Percentiles rank a stretch among this genome's conserved stretches.
phyloP scores from a whole-genome alignment of 1,284 basidiomycete genomes.

The Exsudoporus floridanus region DNA sequence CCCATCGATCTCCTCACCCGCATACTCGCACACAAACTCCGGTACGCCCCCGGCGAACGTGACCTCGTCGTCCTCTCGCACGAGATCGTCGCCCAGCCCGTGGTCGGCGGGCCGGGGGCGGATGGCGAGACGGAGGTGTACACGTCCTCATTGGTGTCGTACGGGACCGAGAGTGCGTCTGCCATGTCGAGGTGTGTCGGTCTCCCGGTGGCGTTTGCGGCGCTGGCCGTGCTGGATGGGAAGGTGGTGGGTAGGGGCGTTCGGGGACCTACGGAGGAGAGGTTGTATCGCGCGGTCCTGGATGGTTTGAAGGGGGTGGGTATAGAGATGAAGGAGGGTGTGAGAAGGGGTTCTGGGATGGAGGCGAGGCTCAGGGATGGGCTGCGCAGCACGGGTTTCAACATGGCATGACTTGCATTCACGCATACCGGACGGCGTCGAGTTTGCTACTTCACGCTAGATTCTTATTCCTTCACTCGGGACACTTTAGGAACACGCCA shows the following conservation, averaged over 20 bases:
- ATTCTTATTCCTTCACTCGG: neutral
- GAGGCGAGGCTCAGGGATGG: slow-evolving; percentile 29
- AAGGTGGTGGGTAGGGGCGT: slow-evolving; percentile 61
- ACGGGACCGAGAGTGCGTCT: slow-evolving; percentile 64
- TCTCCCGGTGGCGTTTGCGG: slow-evolving; percentile 79
- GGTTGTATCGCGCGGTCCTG: slow-evolving; percentile 63
- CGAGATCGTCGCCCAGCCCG: slow-evolving; percentile 59
- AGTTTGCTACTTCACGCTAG: neutral
- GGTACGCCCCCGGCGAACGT: slow-evolving; percentile 71
- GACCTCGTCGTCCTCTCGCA: slow-evolving; percentile 90
- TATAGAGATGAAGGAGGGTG: slow-evolving; percentile 64
- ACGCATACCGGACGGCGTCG: neutral
- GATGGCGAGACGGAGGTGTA: slow-evolving; percentile 54
- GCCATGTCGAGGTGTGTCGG: slow-evolving; percentile 93
- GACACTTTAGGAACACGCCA: neutral
- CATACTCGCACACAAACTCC: slow-evolving; percentile 74
- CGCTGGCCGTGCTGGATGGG: slow-evolving; percentile 72
- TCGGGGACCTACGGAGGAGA: slow-evolving; percentile 58
- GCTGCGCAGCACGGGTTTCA: slow-evolving; percentile 3
- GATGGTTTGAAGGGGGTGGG: slow-evolving; percentile 60
- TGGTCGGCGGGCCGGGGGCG: neutral
- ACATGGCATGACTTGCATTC: neutral
- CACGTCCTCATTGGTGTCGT: slow-evolving; percentile 73
- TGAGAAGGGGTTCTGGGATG: slow-evolving; percentile 32
- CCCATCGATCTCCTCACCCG: slow-evolving; percentile 80